Base-by-base conservation (phyloP, 768 basidiomycete species). In the Boletus tomentosulus region DNA sequence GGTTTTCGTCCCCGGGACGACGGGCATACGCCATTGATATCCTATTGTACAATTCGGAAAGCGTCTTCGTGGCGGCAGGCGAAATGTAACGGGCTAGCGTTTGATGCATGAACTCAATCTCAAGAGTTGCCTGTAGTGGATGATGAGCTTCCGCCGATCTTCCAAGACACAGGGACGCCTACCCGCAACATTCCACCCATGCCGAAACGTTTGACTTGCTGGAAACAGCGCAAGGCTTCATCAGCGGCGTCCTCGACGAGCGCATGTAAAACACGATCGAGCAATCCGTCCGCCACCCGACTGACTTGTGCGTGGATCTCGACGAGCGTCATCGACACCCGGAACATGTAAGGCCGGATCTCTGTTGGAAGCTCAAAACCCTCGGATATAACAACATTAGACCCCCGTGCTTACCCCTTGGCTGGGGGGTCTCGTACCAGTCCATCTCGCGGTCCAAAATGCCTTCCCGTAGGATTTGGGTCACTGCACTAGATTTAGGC, bases 141-240 rank as follows among this genome's bases (percentile, higher is more conserved):
- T 4, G 5, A 41, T 54, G 4, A 57, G 35, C 28, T 2, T 27
- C 9, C 6, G 15, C 19, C 31, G 31, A 41, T 43, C 24, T 35
- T 19, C 34, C 19, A 37, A 41, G n/a, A 34, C 25, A 48, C 33
- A 9, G 30, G 6, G 37, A 28, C 27, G 77, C 87, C 55, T 67
- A 97, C 95, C 46, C 92, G 84, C 42, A 99, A 79, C 97, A 98
- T 98, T 9, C 97, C 97, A 30, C 97, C 97, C 87, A 98, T 97
- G 16, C 95, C 94, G 65, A 97, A 98, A 46, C 86, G 81, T 63
- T 86, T 87, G 39, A 98, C 85, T 70, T 94, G 86, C 61, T 81
- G 82, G 80, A 99, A 95, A 70, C 86, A 90, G 13, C 77, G 79
- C 51, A 98, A 75, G 0, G 94, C 88, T 62, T 94, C 92, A 9